Evolutionary conservation across 2,329 filamentous ascomycete species (phyloP).

Genomic region (Ilyonectria mors-panacis): DNA sequence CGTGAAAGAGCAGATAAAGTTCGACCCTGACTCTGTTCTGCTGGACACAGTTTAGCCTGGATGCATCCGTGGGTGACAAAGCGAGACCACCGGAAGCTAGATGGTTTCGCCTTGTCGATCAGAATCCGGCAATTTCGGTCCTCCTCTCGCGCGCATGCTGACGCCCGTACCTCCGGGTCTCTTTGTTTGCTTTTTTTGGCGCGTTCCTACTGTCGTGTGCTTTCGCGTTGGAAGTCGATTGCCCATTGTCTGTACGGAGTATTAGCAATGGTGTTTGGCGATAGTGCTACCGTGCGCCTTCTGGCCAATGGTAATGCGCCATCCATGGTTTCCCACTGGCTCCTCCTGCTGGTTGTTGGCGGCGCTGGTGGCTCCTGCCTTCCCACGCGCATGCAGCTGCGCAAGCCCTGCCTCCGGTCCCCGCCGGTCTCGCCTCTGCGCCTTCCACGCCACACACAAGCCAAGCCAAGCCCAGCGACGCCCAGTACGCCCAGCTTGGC

Average conservation of each 20-base stretch:
- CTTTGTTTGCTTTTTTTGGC: conserved; percentile 7
- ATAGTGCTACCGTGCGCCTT: neutral
- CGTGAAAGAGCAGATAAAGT: conserved; percentile 29
- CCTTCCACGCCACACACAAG: conserved; percentile 30
- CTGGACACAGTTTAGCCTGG: conserved; percentile 36
- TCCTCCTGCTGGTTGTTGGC: conserved; percentile 27
- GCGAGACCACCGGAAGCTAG: conserved; percentile 26
- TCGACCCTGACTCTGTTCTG: conserved; percentile 11
- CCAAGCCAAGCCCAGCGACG: conserved; percentile 23
- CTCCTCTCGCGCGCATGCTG: conserved; percentile 14
- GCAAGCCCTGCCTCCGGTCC: conserved; percentile 46
- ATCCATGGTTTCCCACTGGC: conserved; percentile 4
- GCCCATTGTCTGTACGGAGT: neutral
- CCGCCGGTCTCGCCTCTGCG: conserved; percentile 37
- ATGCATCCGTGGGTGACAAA: conserved; percentile 25
- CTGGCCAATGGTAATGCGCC: conserved; percentile 4
- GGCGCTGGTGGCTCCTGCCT: conserved; percentile 11
- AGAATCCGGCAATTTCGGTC: conserved; percentile 34
- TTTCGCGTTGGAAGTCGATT: neutral
- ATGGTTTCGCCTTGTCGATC: conserved; percentile 40
- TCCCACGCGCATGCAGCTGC: conserved; percentile 41
- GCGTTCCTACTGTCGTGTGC: neutral
- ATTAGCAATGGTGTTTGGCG: conserved; percentile 4
- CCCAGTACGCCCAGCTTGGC: conserved; percentile 24
- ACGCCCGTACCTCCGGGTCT: conserved; percentile 6